A percentile compares a stretch with the other conserved stretches of the same genome.
These are phyloP conservation scores for Trifolium fragiferum DNA, from an alignment of 306 rosid species.

Conservation along the genomic window DNA sequence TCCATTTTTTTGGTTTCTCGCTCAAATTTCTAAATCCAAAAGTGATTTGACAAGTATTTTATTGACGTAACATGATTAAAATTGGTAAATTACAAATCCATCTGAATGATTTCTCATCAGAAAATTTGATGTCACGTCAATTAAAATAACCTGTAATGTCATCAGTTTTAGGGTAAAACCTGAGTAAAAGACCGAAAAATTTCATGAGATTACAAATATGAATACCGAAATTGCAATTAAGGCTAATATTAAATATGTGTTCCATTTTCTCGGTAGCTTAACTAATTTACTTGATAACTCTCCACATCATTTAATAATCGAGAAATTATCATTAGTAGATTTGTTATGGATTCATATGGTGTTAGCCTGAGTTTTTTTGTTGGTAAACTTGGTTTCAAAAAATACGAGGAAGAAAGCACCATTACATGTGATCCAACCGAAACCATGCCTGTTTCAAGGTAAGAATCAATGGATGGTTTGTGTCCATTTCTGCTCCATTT, in stretches of 20 bases:
- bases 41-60: not conserved
- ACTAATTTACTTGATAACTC: constrained; percentile 45
- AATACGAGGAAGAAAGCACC: constrained; percentile 52
- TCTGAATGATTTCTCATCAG: not conserved
- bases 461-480: constrained; percentile 51
- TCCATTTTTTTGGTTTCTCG: no score
- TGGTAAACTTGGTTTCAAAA: constrained; percentile 45
- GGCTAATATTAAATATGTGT: not conserved
- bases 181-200: not conserved
- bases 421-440: constrained; percentile 43
- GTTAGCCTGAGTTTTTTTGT: constrained; percentile 11
- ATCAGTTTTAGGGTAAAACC: no score
- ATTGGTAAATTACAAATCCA: not conserved
- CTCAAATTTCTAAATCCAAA: no score
- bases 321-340: constrained; percentile 8
- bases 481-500: constrained; percentile 49
- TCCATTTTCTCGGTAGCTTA: not conserved
- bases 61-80: no score
- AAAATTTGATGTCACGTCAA: not conserved
- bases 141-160: not conserved
- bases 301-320: constrained; percentile 41
- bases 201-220: not conserved
- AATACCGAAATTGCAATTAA: not conserved
- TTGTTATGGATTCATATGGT: constrained; percentile 1
- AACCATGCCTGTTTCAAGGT: constrained; percentile 43